Evolutionary conservation across 352 stramenopile species (phyloP).

Genomic region (Pythium angustatum): DNA sequence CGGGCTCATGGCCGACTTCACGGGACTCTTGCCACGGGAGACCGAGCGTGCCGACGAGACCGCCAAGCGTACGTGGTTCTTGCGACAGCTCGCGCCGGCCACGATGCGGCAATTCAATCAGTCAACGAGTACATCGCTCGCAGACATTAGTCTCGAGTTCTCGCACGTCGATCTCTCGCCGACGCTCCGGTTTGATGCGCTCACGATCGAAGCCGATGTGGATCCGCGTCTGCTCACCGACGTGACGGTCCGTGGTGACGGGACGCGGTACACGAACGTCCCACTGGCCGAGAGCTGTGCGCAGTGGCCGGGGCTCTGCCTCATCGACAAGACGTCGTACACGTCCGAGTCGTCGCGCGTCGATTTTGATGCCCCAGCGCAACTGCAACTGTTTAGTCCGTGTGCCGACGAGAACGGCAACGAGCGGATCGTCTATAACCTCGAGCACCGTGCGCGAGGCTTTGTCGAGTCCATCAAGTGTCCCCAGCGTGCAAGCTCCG

Average conservation of each 20-base stretch:
- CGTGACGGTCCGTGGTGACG: background rate
- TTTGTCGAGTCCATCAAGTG: background rate
- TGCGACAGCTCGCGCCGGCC: background rate
- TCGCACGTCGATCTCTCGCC: constrained; percentile 14
- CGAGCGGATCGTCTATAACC: background rate
- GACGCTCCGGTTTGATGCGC: constrained; percentile 1
- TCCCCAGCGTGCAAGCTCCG: background rate
- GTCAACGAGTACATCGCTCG: background rate
- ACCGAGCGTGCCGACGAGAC: background rate
- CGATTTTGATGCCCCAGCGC: background rate
- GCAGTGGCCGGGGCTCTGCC: background rate
- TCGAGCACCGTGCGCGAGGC: too few species aligned
- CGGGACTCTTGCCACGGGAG: background rate
- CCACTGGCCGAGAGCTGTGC: background rate
- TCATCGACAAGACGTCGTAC: background rate
- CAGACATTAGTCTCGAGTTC: constrained; percentile 18
- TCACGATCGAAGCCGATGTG: constrained; percentile 11
- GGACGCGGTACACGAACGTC: background rate
- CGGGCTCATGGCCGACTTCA: background rate
- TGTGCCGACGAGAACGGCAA: constrained; percentile 1
- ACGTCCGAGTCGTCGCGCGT: background rate
- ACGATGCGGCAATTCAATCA: background rate
- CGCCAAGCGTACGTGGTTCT: constrained; percentile 17
- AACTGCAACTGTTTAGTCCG: constrained; percentile 1
- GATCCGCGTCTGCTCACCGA: background rate